phyloP scores from a whole-genome alignment of 202 grass and related monocot species.

The Digitaria exilis region DNA sequence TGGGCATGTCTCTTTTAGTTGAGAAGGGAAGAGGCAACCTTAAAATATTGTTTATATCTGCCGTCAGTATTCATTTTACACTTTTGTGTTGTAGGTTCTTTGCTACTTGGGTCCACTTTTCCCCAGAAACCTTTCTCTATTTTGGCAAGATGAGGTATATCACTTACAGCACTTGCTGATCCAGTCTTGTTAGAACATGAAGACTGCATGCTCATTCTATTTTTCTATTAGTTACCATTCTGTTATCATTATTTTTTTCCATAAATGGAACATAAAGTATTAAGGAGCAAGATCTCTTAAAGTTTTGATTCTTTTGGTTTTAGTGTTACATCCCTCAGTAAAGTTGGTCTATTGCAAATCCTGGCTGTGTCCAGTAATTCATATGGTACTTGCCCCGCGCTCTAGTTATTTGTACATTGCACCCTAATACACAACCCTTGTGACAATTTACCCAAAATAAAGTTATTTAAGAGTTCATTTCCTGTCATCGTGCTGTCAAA shows the following conservation, averaged over 20 bases:
- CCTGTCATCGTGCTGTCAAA: slow-evolving; percentile 28
- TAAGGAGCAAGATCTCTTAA: slow-evolving; percentile 1
- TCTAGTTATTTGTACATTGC: too few species aligned
- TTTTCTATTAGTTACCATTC: slow-evolving; percentile 5
- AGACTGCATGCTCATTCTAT: slow-evolving; percentile 18
- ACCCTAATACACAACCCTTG: not conserved
- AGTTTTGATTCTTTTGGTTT: slow-evolving; percentile 9
- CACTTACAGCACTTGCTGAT: slow-evolving; percentile 25
- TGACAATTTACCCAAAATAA: slow-evolving; percentile 16
- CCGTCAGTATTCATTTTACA: not conserved
- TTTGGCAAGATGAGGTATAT: slow-evolving; percentile 99
- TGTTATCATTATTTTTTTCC: too few species aligned
- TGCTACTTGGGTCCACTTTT: slow-evolving; percentile 92
- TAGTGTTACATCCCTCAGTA: not conserved
- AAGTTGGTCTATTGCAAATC: not conserved
- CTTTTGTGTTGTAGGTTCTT: slow-evolving; percentile 63
- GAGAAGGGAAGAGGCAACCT: too few species aligned
- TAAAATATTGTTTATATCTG: slow-evolving; percentile 14
- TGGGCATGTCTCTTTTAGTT: too few species aligned
- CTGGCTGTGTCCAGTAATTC: not conserved
- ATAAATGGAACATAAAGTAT: not conserved
- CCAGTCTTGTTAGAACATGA: slow-evolving; percentile 26
- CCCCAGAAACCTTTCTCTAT: slow-evolving; percentile 83
- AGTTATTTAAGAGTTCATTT: not conserved
- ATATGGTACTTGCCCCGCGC: slow-evolving; percentile 14